Evolutionary conservation across 75 land plant genomes (phyloP).

Genomic region (Pseudotsuga menziesii): DNA sequence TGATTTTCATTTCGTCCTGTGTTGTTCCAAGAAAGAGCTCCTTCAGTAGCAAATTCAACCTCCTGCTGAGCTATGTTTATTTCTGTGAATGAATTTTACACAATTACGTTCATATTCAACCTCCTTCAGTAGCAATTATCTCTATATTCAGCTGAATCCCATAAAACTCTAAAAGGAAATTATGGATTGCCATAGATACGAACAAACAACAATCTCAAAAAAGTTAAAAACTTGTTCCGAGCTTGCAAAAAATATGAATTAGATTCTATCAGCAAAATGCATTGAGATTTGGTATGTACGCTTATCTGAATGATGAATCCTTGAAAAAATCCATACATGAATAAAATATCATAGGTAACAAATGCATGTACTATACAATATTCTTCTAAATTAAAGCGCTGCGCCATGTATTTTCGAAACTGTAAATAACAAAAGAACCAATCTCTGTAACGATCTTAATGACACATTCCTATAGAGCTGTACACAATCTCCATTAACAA

Average conservation of each 20-base stretch:
- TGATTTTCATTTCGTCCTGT: neutral
- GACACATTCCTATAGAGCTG: neutral
- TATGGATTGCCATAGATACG: neutral
- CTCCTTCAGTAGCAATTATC: too few species aligned
- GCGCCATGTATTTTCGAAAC: too few species aligned
- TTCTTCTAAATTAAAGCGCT: too few species aligned
- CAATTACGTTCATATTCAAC: too few species aligned
- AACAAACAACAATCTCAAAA: neutral
- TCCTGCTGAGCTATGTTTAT: too few species aligned
- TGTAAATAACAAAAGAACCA: too few species aligned
- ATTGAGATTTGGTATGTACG: neutral
- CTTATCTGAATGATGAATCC: neutral
- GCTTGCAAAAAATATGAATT: neutral
- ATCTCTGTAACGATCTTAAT: neutral
- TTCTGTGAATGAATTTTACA: too few species aligned
- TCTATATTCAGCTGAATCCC: neutral
- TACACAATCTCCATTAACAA: neutral
- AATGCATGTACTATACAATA: too few species aligned
- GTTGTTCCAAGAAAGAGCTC: neutral
- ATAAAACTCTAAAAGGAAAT: neutral
- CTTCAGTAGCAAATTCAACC: neutral
- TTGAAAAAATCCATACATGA: neutral
- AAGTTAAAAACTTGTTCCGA: neutral
- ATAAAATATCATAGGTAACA: neutral
- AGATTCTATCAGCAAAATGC: neutral